Conservation (phyloP, 1,139 yeast genomes). For the Zhuliangozyma parablackwelliae region DNA sequence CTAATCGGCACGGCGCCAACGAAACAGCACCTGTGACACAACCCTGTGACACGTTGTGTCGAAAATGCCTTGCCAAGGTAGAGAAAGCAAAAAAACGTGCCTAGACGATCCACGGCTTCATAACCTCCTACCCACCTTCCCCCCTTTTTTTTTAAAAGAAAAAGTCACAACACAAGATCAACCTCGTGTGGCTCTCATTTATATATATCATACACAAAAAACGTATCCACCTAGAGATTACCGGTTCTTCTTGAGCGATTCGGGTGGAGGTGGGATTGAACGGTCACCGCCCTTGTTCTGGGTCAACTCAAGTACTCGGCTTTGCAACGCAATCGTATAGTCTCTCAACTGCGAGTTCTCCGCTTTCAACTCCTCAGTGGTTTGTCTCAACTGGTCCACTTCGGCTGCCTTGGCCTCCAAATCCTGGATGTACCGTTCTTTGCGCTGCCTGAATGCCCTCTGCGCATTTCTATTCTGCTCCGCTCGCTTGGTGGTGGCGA, state of each 20-base stretch:
- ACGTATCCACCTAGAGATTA: too few relatives aligned
- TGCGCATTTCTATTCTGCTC: conserved; percentile 88
- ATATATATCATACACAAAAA: too few relatives aligned
- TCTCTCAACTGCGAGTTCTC: conserved; percentile 73
- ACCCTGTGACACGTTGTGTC: too few relatives aligned
- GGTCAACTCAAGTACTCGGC: conserved; percentile 50
- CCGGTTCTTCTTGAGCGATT: conserved; percentile 5
- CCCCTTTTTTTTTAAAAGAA: too few relatives aligned
- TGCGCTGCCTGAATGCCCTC: conserved; percentile 78
- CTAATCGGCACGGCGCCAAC: too few relatives aligned
- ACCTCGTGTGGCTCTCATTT: too few relatives aligned
- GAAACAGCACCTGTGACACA: too few relatives aligned
- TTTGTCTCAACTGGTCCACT: conserved; percentile 53
- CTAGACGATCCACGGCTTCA: too few relatives aligned
- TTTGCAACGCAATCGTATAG: conserved; percentile 66
- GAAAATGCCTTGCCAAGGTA: too few relatives aligned
- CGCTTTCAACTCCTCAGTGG: conserved; percentile 57
- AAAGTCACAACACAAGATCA: too few relatives aligned
- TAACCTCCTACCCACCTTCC: too few relatives aligned
- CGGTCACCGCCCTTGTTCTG: conserved; percentile 2
- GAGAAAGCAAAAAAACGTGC: too few relatives aligned
- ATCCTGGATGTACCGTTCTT: conserved; percentile 73
- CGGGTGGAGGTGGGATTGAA: conserved; percentile 4
- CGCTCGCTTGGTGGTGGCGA: conserved; percentile 73
- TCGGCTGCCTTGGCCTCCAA: conserved; percentile 67